A percentile compares a stretch with the other conserved stretches of the same genome.
Evolutionary conservation across 2,329 filamentous ascomycete genomes (phyloP).

Genomic region (Chrysoporthe deuterocubensis): DNA sequence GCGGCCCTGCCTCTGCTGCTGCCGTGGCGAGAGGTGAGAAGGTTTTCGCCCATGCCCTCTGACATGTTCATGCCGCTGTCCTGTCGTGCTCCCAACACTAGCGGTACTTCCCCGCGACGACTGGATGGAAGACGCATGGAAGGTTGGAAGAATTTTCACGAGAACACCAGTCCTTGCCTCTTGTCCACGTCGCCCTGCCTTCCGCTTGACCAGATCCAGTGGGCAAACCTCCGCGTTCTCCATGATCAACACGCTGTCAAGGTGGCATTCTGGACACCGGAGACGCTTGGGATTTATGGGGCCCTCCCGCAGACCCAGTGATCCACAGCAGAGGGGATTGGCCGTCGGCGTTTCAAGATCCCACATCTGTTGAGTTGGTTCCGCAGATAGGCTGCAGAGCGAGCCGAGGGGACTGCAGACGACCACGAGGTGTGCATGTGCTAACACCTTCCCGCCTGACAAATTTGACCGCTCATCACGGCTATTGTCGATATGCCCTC

Average conservation of each 20-base stretch:
- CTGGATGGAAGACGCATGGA: constrained; percentile 7
- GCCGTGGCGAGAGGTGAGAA: not conserved
- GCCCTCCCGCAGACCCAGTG: constrained; percentile 3
- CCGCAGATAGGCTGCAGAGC: constrained; percentile 12
- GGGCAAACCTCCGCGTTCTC: not conserved
- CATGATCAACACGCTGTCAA: not conserved
- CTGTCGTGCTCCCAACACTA: not conserved
- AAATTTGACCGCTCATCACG: constrained; percentile 13
- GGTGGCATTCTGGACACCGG: not conserved
- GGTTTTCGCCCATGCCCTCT: not conserved
- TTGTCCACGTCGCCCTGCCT: constrained; percentile 12
- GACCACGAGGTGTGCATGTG: constrained; percentile 8
- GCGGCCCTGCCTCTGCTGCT: not conserved
- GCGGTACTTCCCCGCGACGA: not conserved
- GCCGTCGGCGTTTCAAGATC: constrained; percentile 2
- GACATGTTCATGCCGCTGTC: constrained; percentile 4
- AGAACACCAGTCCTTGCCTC: not conserved
- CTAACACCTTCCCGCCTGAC: not conserved
- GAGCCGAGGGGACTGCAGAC: not conserved
- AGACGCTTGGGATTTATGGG: not conserved
- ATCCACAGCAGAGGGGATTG: constrained; percentile 11
- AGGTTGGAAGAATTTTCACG: not conserved
- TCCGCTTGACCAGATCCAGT: constrained; percentile 5
- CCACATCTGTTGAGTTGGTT: constrained; percentile 16
- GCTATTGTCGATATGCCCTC: constrained; percentile 3